Evolutionary conservation across 177 flowering plant species (phyloP).

Genomic region (Vitis hybrid): DNA sequence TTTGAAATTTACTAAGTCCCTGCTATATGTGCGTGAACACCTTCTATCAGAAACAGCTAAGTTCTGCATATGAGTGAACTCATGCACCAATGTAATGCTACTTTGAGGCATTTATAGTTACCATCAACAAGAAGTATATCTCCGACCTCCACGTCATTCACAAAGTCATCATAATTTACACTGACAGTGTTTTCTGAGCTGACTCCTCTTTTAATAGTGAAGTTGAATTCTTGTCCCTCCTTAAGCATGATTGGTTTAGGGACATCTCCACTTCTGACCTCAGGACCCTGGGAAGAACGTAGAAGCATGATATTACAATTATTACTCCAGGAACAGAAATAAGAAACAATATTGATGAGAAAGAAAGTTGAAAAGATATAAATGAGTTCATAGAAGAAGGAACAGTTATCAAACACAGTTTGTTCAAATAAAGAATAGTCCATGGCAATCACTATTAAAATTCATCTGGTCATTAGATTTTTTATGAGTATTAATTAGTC

Average conservation of each 20-base stretch:
- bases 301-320: slow-evolving; percentile 1
- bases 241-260: slow-evolving; percentile 76
- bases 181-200: slow-evolving; percentile 79
- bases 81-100: background rate
- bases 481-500: too few species aligned
- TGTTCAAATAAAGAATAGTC: too few species aligned
- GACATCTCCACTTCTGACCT: slow-evolving; percentile 98
- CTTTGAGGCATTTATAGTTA: slow-evolving; percentile 29
- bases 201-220: slow-evolving; percentile 90
- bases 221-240: slow-evolving; percentile 90
- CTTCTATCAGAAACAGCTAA: background rate
- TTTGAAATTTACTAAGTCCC: background rate
- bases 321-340: background rate
- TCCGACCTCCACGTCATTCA: slow-evolving; percentile 90
- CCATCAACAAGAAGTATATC: slow-evolving; percentile 93
- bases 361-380: background rate
- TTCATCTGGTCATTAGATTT: too few species aligned
- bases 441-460: too few species aligned
- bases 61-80: background rate
- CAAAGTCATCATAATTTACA: slow-evolving; percentile 95
- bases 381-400: too few species aligned
- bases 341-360: background rate
- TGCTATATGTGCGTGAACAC: background rate
- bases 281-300: slow-evolving; percentile 73
- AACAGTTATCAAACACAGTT: too few species aligned